Conservation (phyloP, 768 basidiomycete species). For the Trichaptum fuscoviolaceum region DNA sequence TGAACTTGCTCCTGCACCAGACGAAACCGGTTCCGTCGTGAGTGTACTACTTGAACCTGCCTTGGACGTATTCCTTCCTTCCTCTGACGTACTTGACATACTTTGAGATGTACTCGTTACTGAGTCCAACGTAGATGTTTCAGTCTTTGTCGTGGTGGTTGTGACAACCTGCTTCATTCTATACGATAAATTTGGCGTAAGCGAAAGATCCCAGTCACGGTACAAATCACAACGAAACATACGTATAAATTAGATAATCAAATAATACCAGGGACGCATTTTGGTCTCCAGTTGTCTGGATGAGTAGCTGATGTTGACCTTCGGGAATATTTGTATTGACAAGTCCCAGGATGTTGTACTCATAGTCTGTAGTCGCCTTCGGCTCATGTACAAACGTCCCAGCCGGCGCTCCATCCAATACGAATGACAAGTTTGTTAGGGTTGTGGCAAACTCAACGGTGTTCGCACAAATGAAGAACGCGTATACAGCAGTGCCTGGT, state of each 20-base stretch:
- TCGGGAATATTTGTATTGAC: constrained; percentile 22
- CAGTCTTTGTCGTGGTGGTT: not conserved
- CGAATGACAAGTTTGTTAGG: constrained; percentile 4
- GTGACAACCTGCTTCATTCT: not conserved
- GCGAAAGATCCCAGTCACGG: too few species aligned
- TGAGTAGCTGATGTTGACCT: constrained; percentile 26
- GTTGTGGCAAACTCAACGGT: not conserved
- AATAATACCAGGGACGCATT: constrained; percentile 28
- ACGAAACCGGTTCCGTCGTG: too few species aligned
- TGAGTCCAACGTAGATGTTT: too few species aligned
- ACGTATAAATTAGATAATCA: constrained; percentile 39
- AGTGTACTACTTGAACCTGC: too few species aligned
- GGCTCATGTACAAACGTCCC: constrained; percentile 17
- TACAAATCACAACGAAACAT: constrained; percentile 5
- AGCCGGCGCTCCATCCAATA: constrained; percentile 17
- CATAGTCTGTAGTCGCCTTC: constrained; percentile 15
- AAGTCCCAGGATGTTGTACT: constrained; percentile 33
- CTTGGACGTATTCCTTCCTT: too few species aligned
- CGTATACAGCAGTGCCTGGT: constrained; percentile 7
- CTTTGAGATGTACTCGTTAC: too few species aligned
- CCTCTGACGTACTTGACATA: too few species aligned
- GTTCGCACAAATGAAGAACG: constrained; percentile 5
- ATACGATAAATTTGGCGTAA: too few species aligned
- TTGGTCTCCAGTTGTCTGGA: constrained; percentile 26
- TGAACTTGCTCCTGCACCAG: too few species aligned